Base-by-base conservation (phyloP, 257 asterid genomes). In the Linaria vulgaris region DNA sequence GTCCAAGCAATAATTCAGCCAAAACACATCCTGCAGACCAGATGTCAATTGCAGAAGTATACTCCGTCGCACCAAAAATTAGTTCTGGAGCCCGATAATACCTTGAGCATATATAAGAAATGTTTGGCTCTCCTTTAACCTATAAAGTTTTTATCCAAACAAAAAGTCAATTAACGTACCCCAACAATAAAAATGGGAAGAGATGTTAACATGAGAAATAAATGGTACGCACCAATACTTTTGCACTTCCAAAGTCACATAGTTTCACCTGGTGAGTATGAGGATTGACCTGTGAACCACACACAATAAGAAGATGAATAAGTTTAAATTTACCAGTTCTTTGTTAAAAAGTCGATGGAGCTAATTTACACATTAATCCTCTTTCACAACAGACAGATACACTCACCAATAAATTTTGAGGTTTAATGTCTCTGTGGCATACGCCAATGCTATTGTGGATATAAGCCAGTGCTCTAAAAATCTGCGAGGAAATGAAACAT, bases 241-340 rank as follows among this genome's bases (percentile, higher is more conserved):
- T 94, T 63, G 99, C 97, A 78, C 99, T 94, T 58, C 97, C 99
- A 66, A 94, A 94, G 75, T 94, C 99, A 69, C 99, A 94, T 25
- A 89, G 78, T 84, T 94, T 94, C 48, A 89, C 82, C 82, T 87
- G 91, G 72, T 85, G 95, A 3, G 95, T 76, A 45, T 76, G 86
- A 41, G 96, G 81, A 78, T 94, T 89, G 44, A 94, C 97, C 99
- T 94, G 89, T 74, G 44, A 19, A 57, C 44, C 63, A 57, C 27
- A 57, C 34, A 31, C 25, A 15, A 56, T 37, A 37, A 6, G 17
- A 3, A 6, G 37, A 34, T 34, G 14, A 59, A 16, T 22, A 21
- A 6, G 22, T 39, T 30, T 19, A 27, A 24, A 21, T 59, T 19
- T 21, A 15, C 7, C 9, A 31, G 19, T n/a, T 56, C 16, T 0